These are phyloP conservation scores for Solanum sitiens DNA, from an alignment of 257 asterid genomes.

Conservation along the genomic window DNA sequence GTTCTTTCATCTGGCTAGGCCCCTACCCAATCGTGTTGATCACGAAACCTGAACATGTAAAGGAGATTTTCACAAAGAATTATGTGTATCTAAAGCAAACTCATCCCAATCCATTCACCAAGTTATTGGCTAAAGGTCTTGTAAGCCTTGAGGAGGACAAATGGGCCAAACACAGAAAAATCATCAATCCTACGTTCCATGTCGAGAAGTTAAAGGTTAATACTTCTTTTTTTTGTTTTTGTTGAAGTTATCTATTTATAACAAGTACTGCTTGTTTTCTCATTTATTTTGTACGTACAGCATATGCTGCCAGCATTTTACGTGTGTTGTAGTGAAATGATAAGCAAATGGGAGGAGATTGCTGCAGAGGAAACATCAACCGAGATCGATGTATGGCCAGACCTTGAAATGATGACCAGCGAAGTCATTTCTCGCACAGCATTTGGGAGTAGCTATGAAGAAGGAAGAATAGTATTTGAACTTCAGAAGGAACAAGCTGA, in stretches of 20 bases:
- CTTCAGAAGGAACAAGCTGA: conserved; percentile 32
- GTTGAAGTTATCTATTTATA: not conserved
- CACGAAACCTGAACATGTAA: conserved; percentile 31
- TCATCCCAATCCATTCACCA: conserved; percentile 25
- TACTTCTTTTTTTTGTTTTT: too few species aligned
- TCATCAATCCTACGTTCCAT: conserved; percentile 11
- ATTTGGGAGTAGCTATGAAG: conserved; percentile 41
- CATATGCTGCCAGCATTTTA: conserved; percentile 32
- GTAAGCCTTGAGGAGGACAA: conserved; percentile 21
- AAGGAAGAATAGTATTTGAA: conserved; percentile 35
- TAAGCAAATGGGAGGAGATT: conserved; percentile 27
- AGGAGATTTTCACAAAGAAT: conserved; percentile 28
- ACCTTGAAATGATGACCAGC: conserved; percentile 10
- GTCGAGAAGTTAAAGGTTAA: not conserved
- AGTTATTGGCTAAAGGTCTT: conserved; percentile 27
- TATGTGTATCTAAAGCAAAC: conserved; percentile 16
- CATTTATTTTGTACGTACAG: not conserved
- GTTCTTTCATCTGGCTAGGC: conserved; percentile 41
- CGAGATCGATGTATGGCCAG: conserved; percentile 39
- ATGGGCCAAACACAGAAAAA: conserved; percentile 55
- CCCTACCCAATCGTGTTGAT: conserved; percentile 31
- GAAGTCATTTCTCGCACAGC: conserved; percentile 41
- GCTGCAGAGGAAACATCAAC: conserved; percentile 1
- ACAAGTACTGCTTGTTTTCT: not conserved
- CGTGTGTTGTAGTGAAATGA: conserved; percentile 19